Percentiles rank a stretch among this genome's conserved stretches.
These are phyloP conservation scores for Themeda triandra DNA, from an alignment of 176 grass and related monocot species.

Conservation along the genomic window DNA sequence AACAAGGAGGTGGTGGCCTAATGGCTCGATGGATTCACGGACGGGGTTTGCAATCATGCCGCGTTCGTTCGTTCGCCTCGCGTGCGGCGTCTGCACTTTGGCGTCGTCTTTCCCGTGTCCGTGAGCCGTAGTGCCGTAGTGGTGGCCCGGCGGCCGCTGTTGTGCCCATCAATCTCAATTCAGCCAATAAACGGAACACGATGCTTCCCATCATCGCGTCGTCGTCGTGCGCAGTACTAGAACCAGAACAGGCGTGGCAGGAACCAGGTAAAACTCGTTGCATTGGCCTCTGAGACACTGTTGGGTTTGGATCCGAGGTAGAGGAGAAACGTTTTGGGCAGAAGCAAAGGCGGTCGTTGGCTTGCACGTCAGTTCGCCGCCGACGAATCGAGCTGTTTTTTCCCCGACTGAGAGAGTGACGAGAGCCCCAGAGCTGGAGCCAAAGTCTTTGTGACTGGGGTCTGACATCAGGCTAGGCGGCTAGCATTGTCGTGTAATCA, in stretches of 20 bases:
- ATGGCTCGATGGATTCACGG: not conserved
- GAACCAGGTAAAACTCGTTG: not conserved
- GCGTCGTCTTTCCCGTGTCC: not conserved
- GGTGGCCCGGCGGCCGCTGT: not conserved
- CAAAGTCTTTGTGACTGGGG: not conserved
- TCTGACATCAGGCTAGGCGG: no score
- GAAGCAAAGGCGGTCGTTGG: not conserved
- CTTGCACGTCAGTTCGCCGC: not conserved
- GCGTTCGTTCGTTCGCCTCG: not conserved
- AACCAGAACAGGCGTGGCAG: not conserved
- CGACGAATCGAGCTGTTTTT: not conserved
- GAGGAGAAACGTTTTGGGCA: not conserved
- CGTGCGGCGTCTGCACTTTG: not conserved
- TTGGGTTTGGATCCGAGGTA: not conserved
- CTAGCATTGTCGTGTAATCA: not conserved
- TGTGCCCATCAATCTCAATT: not conserved
- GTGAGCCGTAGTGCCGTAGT: not conserved
- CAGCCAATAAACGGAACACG: not conserved
- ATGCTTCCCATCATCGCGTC: not conserved
- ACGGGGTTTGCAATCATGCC: not conserved
- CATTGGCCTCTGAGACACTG: not conserved
- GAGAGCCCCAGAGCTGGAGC: not conserved
- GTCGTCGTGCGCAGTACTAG: not conserved
- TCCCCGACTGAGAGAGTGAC: no score
- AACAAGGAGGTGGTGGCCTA: not conserved